phyloP scores from a whole-genome alignment of 2,329 filamentous ascomycete genomes.

The Alternaria novae-zelandiae region DNA sequence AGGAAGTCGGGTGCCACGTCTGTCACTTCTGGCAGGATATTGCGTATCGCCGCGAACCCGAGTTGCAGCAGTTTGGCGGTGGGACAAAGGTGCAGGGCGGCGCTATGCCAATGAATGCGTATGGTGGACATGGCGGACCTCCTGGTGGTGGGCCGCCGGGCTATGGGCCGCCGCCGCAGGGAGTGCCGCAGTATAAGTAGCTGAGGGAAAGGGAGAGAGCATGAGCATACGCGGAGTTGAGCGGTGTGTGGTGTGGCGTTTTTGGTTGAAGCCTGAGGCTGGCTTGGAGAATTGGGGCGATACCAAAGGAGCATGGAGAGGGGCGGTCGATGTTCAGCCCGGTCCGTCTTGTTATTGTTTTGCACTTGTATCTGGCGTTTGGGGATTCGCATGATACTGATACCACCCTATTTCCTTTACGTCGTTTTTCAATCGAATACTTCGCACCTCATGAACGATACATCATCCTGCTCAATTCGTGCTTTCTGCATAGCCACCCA shows the following conservation, averaged over 20 bases:
- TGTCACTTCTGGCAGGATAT: constrained; percentile 75
- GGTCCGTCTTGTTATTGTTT: not conserved
- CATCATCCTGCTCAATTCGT: too few species aligned
- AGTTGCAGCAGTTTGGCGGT: constrained; percentile 39
- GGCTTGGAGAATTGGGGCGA: not conserved
- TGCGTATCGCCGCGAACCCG: constrained; percentile 49
- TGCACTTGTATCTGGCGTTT: not conserved
- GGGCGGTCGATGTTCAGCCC: not conserved
- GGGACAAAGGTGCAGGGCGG: constrained; percentile 1
- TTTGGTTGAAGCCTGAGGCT: not conserved
- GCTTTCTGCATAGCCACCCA: too few species aligned
- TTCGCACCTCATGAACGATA: too few species aligned
- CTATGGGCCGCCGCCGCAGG: constrained; percentile 16
- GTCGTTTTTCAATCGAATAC: not conserved
- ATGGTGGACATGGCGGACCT: not conserved
- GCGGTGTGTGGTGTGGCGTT: not conserved
- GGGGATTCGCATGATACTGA: not conserved
- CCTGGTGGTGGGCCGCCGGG: not conserved
- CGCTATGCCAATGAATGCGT: constrained; percentile 25
- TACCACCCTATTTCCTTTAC: not conserved
- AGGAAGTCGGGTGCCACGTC: constrained; percentile 75
- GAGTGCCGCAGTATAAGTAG: constrained; percentile 23
- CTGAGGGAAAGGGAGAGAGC: not conserved
- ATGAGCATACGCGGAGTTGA: too few species aligned
- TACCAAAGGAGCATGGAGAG: not conserved